Evolutionary conservation across 768 basidiomycete species (phyloP), one percentile per base, ranked within the genome.

Genomic region (Rhizopogon sp.): DNA sequence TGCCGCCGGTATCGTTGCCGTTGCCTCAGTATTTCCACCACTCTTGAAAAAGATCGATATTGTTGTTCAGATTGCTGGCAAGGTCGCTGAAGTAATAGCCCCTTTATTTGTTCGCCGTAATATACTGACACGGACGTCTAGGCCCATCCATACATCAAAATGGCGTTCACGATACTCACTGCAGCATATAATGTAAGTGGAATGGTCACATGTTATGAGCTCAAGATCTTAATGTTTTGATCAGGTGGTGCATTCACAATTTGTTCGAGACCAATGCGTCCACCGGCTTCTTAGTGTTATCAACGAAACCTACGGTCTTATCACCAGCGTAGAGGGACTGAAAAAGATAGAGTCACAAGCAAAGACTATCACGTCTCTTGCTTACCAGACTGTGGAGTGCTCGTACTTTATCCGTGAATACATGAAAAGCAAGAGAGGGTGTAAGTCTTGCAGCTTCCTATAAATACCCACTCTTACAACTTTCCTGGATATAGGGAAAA

Each of bases 401-500:
- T 62, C 60, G 2, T 68, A 69, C 56, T 70, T 70, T 41, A 66
- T 70, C 29, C 58, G 54, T 8, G 65, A 64, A 35, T 66, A 68
- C 49, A 54, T 61, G 39, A 62, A 56, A 49, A 58, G 49, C 17
- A 61, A 55, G 28, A 59, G 55, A 25, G 58, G 64, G 16, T 35
- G 67, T 68, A 40, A 33, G 65, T 62, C 54, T 10, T 6, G 13
- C 8, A 14, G 13, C 40, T 29, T 46, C 17, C 14, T 16, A n/a
- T 4, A 3, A 49, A 25, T 22, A 8, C 9, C 16, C 13, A 35
- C 14, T 10, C 22, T 49, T 33, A 37, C 20, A 7, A 22, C 14
- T 6, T 49, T 25, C 3, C 22, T 25, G 14, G 22, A 37, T 49
- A 22, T 11, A 49, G 47, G 47, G 47, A 49, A 37, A 49, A 20